Conservation (phyloP, 2,329 filamentous ascomycete genomes). For the Phaeosphaeria sp. region DNA sequence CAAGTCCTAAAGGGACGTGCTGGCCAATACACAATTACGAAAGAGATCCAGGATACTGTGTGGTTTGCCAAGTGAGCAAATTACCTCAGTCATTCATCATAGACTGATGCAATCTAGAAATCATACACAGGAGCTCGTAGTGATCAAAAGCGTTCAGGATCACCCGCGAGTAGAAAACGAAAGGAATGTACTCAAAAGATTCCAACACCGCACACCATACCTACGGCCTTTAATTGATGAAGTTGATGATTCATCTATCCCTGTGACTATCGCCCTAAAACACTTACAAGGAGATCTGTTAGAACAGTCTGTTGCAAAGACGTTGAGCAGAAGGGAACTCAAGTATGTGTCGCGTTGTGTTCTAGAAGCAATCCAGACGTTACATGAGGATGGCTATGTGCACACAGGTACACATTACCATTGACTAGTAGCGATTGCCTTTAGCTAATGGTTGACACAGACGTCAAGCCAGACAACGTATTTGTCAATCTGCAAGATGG, state of each 20-base stretch:
- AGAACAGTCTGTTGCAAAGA: conserved; percentile 13
- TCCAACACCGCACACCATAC: conserved; percentile 28
- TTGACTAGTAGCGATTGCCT: too few species aligned
- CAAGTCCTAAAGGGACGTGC: conserved; percentile 18
- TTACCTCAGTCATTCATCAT: neutral
- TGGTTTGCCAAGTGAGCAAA: conserved; percentile 26
- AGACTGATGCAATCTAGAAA: neutral
- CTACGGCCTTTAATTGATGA: conserved; percentile 38
- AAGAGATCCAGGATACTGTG: conserved; percentile 22
- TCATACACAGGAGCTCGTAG: conserved; percentile 14
- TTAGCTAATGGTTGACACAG: too few species aligned
- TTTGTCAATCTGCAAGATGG: conserved; percentile 40
- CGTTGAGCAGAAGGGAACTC: conserved; percentile 24
- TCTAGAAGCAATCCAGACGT: conserved; percentile 25
- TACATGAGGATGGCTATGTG: conserved; percentile 31
- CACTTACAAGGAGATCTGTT: conserved; percentile 29
- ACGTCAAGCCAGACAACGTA: conserved; percentile 48
- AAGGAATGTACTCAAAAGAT: conserved; percentile 31
- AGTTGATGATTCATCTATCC: conserved; percentile 27
- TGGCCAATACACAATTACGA: conserved; percentile 21
- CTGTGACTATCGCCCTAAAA: conserved; percentile 27
- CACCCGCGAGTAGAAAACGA: conserved; percentile 34
- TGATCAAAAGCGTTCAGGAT: conserved; percentile 32
- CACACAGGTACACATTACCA: conserved; percentile 36
- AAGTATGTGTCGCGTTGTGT: conserved; percentile 21